phyloP scores from a whole-genome alignment of 2,329 filamentous ascomycete genomes.

The Aspergillus puulaauensis region DNA sequence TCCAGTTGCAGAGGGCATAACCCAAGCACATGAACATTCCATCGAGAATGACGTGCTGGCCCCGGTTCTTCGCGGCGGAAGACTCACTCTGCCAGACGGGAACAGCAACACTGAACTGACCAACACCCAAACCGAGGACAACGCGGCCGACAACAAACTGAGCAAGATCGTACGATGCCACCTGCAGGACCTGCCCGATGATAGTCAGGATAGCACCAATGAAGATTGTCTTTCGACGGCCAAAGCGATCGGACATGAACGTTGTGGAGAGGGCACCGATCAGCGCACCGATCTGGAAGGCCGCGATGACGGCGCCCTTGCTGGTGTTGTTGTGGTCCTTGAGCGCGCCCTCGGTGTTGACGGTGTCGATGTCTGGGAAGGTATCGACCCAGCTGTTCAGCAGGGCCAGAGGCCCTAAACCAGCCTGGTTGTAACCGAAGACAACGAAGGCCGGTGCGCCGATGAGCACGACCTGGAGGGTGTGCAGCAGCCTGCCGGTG shows the following conservation, averaged over 20 bases:
- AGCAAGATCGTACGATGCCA: slow-evolving; percentile 42
- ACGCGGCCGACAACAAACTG: slow-evolving; percentile 51
- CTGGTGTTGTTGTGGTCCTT: slow-evolving; percentile 23
- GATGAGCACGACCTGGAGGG: slow-evolving; percentile 22
- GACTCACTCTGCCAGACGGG: slow-evolving; percentile 52
- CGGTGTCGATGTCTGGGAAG: slow-evolving; percentile 57
- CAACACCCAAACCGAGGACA: slow-evolving; percentile 50
- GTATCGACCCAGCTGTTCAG: slow-evolving; percentile 38
- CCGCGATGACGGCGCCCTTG: slow-evolving; percentile 28
- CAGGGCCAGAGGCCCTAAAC: slow-evolving; percentile 20
- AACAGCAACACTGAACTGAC: slow-evolving; percentile 48
- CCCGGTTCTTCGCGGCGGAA: slow-evolving; percentile 47
- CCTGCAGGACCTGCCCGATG: slow-evolving; percentile 38
- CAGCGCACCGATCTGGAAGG: slow-evolving; percentile 23
- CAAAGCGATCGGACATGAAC: slow-evolving; percentile 46
- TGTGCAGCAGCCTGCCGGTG: slow-evolving; percentile 13
- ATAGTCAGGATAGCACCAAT: slow-evolving; percentile 36
- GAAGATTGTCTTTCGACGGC: slow-evolving; percentile 49
- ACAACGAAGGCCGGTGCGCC: slow-evolving; percentile 25
- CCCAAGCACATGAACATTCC: slow-evolving; percentile 45
- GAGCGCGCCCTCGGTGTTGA: slow-evolving; percentile 25
- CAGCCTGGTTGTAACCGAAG: slow-evolving; percentile 29
- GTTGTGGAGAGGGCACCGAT: slow-evolving; percentile 22
- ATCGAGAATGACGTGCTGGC: slow-evolving; percentile 49
- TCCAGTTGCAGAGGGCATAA: slow-evolving; percentile 38